Conservation (phyloP, 768 basidiomycete genomes). For the Leccinum rimulosum region DNA sequence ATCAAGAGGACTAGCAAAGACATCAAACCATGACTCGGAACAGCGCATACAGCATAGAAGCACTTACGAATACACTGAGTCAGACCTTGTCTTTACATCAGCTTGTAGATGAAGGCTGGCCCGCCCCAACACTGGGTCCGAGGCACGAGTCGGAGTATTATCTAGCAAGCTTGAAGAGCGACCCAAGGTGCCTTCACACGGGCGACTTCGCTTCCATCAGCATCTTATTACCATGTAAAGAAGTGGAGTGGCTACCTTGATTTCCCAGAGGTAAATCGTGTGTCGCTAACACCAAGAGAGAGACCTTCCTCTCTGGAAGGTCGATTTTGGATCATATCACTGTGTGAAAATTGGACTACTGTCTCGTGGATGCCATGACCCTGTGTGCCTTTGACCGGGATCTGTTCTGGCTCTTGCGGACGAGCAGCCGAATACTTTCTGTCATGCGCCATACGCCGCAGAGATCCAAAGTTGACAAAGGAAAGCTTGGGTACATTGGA, state of each 20-base stretch:
- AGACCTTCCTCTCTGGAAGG: not conserved
- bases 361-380: not conserved
- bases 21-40: not conserved
- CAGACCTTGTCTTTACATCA: not conserved
- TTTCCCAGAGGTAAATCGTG: not conserved
- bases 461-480: constrained; percentile 49
- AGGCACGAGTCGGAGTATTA: not conserved
- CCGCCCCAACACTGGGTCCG: not conserved
- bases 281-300: not conserved
- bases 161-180: not conserved
- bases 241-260: not conserved
- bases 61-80: constrained; percentile 7
- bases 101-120: not conserved
- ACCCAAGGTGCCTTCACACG: not conserved
- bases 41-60: not conserved
- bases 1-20: constrained; percentile 1
- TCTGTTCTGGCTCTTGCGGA: constrained; percentile 20
- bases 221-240: not conserved
- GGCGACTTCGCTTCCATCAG: constrained; percentile 5
- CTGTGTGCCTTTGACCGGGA: constrained; percentile 23
- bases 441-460: constrained; percentile 52
- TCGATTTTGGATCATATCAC: not conserved
- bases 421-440: constrained; percentile 31
- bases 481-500: constrained; percentile 27
- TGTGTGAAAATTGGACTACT: not conserved